These are phyloP conservation scores for Botrytis fabae DNA, from an alignment of 2,329 filamentous ascomycete genomes.

Conservation along the genomic window DNA sequence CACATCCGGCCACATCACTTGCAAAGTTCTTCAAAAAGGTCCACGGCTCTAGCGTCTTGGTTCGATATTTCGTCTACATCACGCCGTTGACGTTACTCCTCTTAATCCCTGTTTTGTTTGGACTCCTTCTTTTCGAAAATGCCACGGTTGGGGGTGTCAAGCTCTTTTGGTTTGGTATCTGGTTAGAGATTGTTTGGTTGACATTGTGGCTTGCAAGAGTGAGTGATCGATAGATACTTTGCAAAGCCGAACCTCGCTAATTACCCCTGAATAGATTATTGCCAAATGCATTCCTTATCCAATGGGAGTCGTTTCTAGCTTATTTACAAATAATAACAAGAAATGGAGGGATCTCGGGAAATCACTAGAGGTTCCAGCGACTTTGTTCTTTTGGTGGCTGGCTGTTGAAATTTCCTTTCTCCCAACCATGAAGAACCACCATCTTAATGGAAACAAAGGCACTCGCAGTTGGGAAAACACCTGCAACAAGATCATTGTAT, in stretches of 20 bases:
- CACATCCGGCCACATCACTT: slow-evolving; percentile 60
- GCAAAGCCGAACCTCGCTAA: slow-evolving; percentile 12
- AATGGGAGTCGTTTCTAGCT: slow-evolving; percentile 64
- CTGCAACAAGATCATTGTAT: slow-evolving; percentile 82
- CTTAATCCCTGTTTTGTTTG: slow-evolving; percentile 67
- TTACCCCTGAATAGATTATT: slow-evolving; percentile 48
- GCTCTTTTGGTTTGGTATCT: slow-evolving; percentile 90
- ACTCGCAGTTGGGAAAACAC: slow-evolving; percentile 70
- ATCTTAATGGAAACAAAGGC: slow-evolving; percentile 49
- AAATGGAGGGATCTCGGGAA: slow-evolving; percentile 91
- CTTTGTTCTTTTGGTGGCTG: slow-evolving; percentile 90
- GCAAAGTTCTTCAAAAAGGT: slow-evolving; percentile 65
- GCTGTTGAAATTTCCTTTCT: slow-evolving; percentile 83
- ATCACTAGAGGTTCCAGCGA: slow-evolving; percentile 80
- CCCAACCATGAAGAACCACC: slow-evolving; percentile 70
- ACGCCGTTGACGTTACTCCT: slow-evolving; percentile 63
- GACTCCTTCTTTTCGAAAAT: slow-evolving; percentile 57
- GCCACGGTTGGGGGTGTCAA: slow-evolving; percentile 71
- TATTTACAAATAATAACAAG: slow-evolving; percentile 81
- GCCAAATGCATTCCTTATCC: slow-evolving; percentile 64
- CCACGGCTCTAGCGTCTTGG: slow-evolving; percentile 63
- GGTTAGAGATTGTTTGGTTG: slow-evolving; percentile 91
- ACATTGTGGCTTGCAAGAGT: slow-evolving; percentile 76
- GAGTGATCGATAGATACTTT: slow-evolving; percentile 38
- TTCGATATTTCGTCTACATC: slow-evolving; percentile 73